Evolutionary conservation across 768 basidiomycete species (phyloP), one percentile per base, ranked within the genome.

Genomic region (Boletus coccyginus): DNA sequence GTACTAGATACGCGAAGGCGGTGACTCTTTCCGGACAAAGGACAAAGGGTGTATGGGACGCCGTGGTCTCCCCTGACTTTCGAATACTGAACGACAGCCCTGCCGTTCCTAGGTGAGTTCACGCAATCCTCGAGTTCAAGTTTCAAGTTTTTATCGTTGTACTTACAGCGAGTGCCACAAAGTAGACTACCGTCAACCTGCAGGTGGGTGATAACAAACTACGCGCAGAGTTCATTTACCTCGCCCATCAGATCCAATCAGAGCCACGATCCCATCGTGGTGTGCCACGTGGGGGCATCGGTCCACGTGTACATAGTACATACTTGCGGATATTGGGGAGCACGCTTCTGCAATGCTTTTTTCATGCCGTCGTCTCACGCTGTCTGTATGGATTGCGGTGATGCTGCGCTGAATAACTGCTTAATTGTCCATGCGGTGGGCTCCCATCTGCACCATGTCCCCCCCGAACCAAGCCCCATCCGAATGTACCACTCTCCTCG

Each of bases 401-500:
- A 39, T 43, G 31, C 11, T 21, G 31, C 33, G 48, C 38, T n/a
- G 17, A 40, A 46, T 50, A 41, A 44, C 3, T 49, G 36, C 21
- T 21, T 32, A 19, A 17, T 24, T 39, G 19, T 21, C 19, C 47
- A 42, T 39, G 49, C 17, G 31, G 24, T 17, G 46, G 14, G 19
- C 40, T 42, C 32, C 49, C 38, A 16, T 45, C 36, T 35, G 11
- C 52, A 46, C 19, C 49, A 67, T 67, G 62, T 48, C 65, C 11
- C 35, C 53, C 48, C 24, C 54, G 14, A 33, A 32, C 50, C 52
- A 36, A 38, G 16, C 42, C 2, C 13, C 46, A 50, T 59, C 55
- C 7, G 66, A 60, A 51, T 52, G 54, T 8, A 45, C 58, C 19
- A 27, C 17, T 19, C 40, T 68, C 7, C 60, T 66, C 29, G 43